These are phyloP conservation scores for Pseudocercospora ulei DNA, from an alignment of 2,329 filamentous ascomycete genomes.

Conservation along the genomic window DNA sequence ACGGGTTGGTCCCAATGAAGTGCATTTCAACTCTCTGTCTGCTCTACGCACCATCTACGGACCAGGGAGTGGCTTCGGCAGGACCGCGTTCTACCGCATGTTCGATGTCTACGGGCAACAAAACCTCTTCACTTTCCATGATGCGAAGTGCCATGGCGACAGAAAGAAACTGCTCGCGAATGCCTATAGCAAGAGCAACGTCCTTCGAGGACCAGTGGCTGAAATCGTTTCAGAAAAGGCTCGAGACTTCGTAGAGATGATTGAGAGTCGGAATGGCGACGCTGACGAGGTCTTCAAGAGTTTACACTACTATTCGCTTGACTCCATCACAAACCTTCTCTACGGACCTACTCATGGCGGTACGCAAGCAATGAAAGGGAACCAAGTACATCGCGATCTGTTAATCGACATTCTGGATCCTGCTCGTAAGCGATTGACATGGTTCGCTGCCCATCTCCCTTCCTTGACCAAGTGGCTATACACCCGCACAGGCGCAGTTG, in stretches of 20 bases:
- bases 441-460: slow-evolving; percentile 44
- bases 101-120: slow-evolving; percentile 47
- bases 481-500: slow-evolving; percentile 36
- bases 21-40: slow-evolving; percentile 39
- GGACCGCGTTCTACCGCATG: slow-evolving; percentile 48
- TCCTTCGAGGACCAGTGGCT: slow-evolving; percentile 34
- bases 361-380: slow-evolving; percentile 40
- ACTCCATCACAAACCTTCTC: slow-evolving; percentile 46
- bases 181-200: slow-evolving; percentile 45
- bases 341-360: slow-evolving; percentile 41
- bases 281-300: slow-evolving; percentile 42
- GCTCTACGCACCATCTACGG: slow-evolving; percentile 49
- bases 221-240: slow-evolving; percentile 38
- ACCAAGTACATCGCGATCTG: slow-evolving; percentile 35
- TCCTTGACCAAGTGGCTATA: slow-evolving; percentile 44
- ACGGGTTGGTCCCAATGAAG: slow-evolving; percentile 42
- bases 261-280: slow-evolving; percentile 34
- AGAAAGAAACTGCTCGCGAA: slow-evolving; percentile 47
- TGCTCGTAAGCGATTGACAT: slow-evolving; percentile 40
- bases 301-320: slow-evolving; percentile 47
- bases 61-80: slow-evolving; percentile 44
- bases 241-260: slow-evolving; percentile 36
- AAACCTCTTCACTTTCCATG: slow-evolving; percentile 47
- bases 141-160: slow-evolving; percentile 39
- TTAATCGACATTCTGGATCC: slow-evolving; percentile 45